These are phyloP conservation scores for Cardamine chenopodiifolia DNA, from an alignment of 345 rosid genomes.

Conservation along the genomic window DNA sequence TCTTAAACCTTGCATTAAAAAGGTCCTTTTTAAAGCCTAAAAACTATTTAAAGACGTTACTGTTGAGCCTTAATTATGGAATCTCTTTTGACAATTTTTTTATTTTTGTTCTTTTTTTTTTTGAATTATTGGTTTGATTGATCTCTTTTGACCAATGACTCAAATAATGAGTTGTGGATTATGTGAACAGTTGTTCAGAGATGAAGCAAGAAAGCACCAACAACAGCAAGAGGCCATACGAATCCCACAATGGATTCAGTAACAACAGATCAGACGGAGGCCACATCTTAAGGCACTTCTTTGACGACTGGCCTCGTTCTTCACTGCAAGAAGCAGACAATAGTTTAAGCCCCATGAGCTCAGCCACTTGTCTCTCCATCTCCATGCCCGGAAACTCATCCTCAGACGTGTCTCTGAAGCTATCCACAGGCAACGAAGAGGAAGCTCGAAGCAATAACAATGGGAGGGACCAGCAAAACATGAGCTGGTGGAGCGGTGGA, in stretches of 20 bases:
- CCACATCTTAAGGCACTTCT: conserved; percentile 73
- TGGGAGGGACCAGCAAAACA: conserved; percentile 53
- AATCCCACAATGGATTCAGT: conserved; percentile 45
- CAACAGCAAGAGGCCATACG: conserved; percentile 48
- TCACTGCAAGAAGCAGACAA: conserved; percentile 46
- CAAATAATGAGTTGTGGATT: conserved; percentile 16
- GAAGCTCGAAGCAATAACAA: conserved; percentile 40
- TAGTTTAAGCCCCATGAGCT: conserved; percentile 45
- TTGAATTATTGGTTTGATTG: background rate
- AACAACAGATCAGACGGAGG: conserved; percentile 53
- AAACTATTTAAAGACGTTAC: background rate
- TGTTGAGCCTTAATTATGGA: conserved; percentile 13
- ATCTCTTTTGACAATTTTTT: background rate
- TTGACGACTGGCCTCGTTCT: conserved; percentile 85
- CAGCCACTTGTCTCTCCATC: conserved; percentile 67
- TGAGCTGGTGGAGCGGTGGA: conserved; percentile 70
- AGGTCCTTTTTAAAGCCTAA: conserved; percentile 26
- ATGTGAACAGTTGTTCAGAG: conserved; percentile 48
- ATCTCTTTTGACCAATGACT: background rate
- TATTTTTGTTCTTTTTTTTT: background rate
- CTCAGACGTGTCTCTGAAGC: conserved; percentile 84
- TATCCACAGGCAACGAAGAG: conserved; percentile 67
- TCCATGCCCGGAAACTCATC: conserved; percentile 70
- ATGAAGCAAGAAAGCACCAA: conserved; percentile 47
- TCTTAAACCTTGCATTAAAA: conserved; percentile 21